Base-by-base conservation (phyloP, 2,329 filamentous ascomycete genomes). In the Paraconiothyrium sp. region DNA sequence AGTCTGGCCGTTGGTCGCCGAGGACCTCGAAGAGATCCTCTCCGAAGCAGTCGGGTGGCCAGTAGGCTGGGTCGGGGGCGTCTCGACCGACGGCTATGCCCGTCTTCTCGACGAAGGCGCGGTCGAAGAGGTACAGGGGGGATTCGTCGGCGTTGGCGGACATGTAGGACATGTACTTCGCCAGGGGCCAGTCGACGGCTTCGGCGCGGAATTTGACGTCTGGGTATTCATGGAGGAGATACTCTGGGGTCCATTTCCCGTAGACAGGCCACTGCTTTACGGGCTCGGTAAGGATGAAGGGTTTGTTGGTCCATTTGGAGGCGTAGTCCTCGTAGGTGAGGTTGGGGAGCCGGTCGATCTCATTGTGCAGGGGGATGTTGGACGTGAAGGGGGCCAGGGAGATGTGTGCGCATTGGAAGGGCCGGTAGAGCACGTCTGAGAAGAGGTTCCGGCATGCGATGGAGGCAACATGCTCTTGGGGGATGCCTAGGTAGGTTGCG, bases 81-180 rank as follows among this genome's bases (percentile, higher is more conserved):
- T 81, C 82, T 16, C 81, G 82, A 10, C 87, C 89, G n/a, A 91
- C 82, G 16, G 82, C 81, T 52, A 97, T 81, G 11, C 80, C 79
- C 89, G 97, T 97, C 79, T 97, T 97, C 69, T 93, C 88, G 1
- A 89, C 92, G 73, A 98, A 98, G 24, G 84, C 86, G 60, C 90
- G 88, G 76, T 98, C 95, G 76, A 98, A 98, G 35, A 98, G 86
- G 75, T 98, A 98, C 1, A 98, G 80, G 0, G 94, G 94, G 64
- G 91, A 94, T 79, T 98, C 95, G 67, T 98, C 94, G 20, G 81
- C 81, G 74, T 87, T 94, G 74, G 91, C 85, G 46, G 84, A 82
- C 90, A 97, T 92, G 78, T 98, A 99, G 48, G 88, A 83, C 64
- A 89, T 83, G 76, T 98, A 98, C 0, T 87, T 91, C n/a, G 84